Evolutionary conservation across 2,329 filamentous ascomycete species (phyloP).

Genomic region (Salinomyces thailandicus): DNA sequence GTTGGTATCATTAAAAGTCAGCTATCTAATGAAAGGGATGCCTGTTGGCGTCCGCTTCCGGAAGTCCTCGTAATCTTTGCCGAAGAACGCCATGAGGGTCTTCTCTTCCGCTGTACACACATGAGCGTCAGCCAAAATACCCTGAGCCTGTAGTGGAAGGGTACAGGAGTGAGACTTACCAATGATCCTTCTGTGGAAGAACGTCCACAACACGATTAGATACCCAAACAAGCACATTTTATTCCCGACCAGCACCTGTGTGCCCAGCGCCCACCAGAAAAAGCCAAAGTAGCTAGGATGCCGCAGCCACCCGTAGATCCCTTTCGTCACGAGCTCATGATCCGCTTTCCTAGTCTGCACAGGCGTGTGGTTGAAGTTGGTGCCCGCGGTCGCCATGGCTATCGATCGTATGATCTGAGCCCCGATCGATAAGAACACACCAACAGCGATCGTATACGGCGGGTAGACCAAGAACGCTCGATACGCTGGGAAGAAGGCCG

Average conservation of each 20-base stretch:
- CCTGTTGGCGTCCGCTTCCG: constrained; percentile 58
- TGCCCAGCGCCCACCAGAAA: constrained; percentile 97
- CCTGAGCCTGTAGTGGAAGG: neutral
- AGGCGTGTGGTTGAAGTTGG: constrained; percentile 80
- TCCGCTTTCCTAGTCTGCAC: constrained; percentile 57
- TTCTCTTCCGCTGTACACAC: constrained; percentile 59
- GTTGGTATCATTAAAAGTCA: no score
- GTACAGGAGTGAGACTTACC: constrained; percentile 35
- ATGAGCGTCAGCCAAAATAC: constrained; percentile 4
- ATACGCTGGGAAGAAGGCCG: constrained; percentile 26
- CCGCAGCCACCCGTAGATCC: constrained; percentile 64
- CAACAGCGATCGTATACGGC: constrained; percentile 29
- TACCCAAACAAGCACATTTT: constrained; percentile 66
- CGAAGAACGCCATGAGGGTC: constrained; percentile 71
- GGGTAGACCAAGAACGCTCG: constrained; percentile 41
- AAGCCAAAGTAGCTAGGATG: constrained; percentile 97
- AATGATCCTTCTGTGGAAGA: constrained; percentile 65
- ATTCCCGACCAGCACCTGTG: constrained; percentile 84
- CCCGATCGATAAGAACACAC: constrained; percentile 42
- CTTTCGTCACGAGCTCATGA: constrained; percentile 72
- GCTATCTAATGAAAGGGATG: constrained; percentile 61
- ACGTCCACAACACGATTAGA: constrained; percentile 66
- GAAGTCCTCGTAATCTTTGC: constrained; percentile 68
- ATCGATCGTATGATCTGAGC: constrained; percentile 69
- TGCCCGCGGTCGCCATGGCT: constrained; percentile 82